Evolutionary conservation across 257 asterid genomes (phyloP), one percentile per base, ranked within the genome.

Genomic region (Rauvolfia tetraphylla): DNA sequence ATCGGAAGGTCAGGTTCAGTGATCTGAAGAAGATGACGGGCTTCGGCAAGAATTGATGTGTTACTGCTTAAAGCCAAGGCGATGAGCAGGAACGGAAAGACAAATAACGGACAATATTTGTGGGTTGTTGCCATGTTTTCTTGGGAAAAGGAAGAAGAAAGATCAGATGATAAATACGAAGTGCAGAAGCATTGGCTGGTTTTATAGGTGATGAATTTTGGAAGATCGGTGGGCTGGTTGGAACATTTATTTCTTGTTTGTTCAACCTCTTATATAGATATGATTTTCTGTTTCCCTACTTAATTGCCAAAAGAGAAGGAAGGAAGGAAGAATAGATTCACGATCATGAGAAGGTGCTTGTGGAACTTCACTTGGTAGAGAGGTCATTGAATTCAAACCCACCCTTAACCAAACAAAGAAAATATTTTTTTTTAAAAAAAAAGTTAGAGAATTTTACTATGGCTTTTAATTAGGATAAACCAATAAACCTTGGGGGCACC

Each of bases 231-330:
- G 61, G 31, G 58, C 33, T 56, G 70, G 75, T 76, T 65, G n/a
- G 80, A 76, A 51, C 48, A 56, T 76, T 68, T 56, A 29, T 68
- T 42, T 76, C 70, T 58, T 12, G 80, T 76, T 76, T 76, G 80
- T 56, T 76, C 61, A 76, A 56, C 79, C 65, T 63, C 79, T 66
- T 22, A 42, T 57, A 48, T 48, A 13, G 4, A 0, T 23, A 23
- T n/a, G 0, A 9, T 0, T 68, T 68, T n/a, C 56, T 25, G 38
- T 42, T 41, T 10, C 12, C 56, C 23, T 9, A 23, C 33, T 68
- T 27, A 68, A 68, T 54, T 5, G 61, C 25, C 8, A 54, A 39
- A 67, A 33, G 0, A n/a, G n/a, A n/a, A n/a, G n/a, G n/a, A n/a
- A n/a, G n/a, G n/a, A n/a, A n/a, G n/a, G n/a, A n/a, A n/a, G n/a